Evolutionary conservation across 345 rosid species (phyloP), one percentile per base, ranked within the genome.

Genomic region (Pseudoturritis turrita): DNA sequence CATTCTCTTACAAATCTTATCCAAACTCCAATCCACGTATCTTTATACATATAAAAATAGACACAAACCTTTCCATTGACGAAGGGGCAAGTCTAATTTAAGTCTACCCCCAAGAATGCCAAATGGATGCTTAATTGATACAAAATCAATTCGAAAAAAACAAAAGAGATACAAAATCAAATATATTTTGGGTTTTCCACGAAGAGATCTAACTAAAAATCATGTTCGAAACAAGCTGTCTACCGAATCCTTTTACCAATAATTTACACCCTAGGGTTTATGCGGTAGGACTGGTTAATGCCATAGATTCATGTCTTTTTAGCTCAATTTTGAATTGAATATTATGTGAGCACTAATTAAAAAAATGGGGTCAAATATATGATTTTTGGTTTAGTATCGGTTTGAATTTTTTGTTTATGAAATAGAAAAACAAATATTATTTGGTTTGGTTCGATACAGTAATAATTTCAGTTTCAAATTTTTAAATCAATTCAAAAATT

Each of bases 1-100:
- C 59, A 50, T 56, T 36, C 67, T 68, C 63, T 68, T 51, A 12
- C 68, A 60, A 74, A 59, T 59, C 78, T 74, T 75, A 75, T 75
- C 78, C 78, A 74, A 58, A 49, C 49, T 65, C 64, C 64, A 56
- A 21, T 49, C 45, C 37, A 74, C 54, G 12, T 29, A 21, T 59
- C 51, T 29, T 47, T 56, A 43, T 44, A 13, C 57, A n/a, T 41
- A 63, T 43, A 37, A 49, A 50, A 28, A 62, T 25, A 46, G 33
- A 61, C 51, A 33, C 74, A 35, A 61, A 59, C 78, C 74, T 75
- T 74, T 75, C 64, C 69, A 43, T 22, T 12, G 63, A 29, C 64
- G 74, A 75, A 75, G 74, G 61, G 78, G 33, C 70, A 68, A 51
- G 29, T 68, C 10, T 43, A 6, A 49, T 26, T 59, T 2, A 39